These are phyloP conservation scores for Aspergillus oerlinghausenensis DNA, from an alignment of 2,329 filamentous ascomycete genomes.

Conservation along the genomic window DNA sequence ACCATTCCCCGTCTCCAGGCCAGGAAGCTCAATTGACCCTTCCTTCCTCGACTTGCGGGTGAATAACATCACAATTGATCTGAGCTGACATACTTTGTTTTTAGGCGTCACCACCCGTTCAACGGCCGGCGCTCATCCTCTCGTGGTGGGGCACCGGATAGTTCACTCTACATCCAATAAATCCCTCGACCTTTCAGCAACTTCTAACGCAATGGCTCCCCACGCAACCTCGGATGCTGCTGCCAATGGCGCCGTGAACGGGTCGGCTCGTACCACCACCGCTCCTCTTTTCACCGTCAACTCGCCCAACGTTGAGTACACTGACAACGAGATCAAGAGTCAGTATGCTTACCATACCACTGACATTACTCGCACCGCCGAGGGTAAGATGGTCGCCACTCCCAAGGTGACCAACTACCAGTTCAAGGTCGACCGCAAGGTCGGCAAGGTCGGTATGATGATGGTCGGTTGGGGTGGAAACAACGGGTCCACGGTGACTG, in stretches of 20 bases:
- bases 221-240: conserved; percentile 66
- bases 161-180: conserved; percentile 45
- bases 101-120: conserved; percentile 88
- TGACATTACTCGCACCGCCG: conserved; percentile 63
- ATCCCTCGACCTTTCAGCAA: conserved; percentile 20
- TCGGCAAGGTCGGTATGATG: conserved; percentile 95
- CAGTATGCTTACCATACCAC: conserved; percentile 98
- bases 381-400: conserved; percentile 75
- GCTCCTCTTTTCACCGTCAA: conserved; percentile 72
- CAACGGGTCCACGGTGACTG: conserved; percentile 95
- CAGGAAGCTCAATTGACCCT: not conserved
- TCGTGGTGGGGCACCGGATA: conserved; percentile 71
- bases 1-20: not conserved
- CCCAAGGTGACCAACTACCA: conserved; percentile 89
- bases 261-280: conserved; percentile 41
- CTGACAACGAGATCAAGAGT: conserved; percentile 79
- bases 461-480: conserved; percentile 97
- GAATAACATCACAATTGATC: not conserved
- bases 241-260: conserved; percentile 52
- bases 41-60: not conserved
- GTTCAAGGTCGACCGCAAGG: conserved; percentile 93
- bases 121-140: conserved; percentile 92
- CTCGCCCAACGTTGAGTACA: conserved; percentile 90
- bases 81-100: conserved; percentile 5
- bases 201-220: conserved; percentile 71